Percentiles rank a stretch among this genome's conserved stretches.
phyloP scores from a whole-genome alignment of 768 basidiomycete genomes.

The Coprinopsis strossmayeri region DNA sequence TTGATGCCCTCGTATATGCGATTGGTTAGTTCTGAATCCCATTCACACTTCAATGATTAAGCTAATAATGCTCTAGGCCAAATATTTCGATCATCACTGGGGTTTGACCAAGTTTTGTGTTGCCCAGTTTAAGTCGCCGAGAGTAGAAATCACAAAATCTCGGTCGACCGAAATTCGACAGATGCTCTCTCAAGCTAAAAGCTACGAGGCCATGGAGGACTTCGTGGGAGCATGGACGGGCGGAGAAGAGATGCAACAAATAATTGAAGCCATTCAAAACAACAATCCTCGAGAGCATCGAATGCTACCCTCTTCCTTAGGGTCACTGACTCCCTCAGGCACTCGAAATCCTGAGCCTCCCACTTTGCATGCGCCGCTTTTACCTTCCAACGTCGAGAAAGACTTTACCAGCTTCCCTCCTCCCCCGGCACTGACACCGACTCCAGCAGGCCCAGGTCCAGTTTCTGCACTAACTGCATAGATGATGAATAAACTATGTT shows the following conservation, averaged over 20 bases:
- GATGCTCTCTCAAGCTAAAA: slow-evolving; percentile 52
- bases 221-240: slow-evolving; percentile 53
- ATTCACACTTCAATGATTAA: background rate
- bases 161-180: slow-evolving; percentile 53
- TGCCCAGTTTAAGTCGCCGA: slow-evolving; percentile 69
- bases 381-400: slow-evolving; percentile 31
- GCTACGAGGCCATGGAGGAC: slow-evolving; percentile 46
- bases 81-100: slow-evolving; percentile 76
- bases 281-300: slow-evolving; percentile 32
- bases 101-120: slow-evolving; percentile 85
- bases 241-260: slow-evolving; percentile 51
- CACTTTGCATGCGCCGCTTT: slow-evolving; percentile 40
- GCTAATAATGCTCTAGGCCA: slow-evolving; percentile 36
- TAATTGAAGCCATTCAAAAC: slow-evolving; percentile 45
- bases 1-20: slow-evolving; percentile 71
- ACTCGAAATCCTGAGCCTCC: slow-evolving; percentile 58
- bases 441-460: too few relatives aligned
- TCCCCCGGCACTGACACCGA: slow-evolving; percentile 6
- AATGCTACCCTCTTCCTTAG: slow-evolving; percentile 22
- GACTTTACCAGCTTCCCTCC: background rate
- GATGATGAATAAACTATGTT: too few relatives aligned
- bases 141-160: slow-evolving; percentile 48
- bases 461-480: too few relatives aligned
- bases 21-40: slow-evolving; percentile 43
- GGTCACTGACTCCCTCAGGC: slow-evolving; percentile 37